Evolutionary conservation across 345 rosid species (phyloP).

Genomic region (Crucihimalaya himalaica): DNA sequence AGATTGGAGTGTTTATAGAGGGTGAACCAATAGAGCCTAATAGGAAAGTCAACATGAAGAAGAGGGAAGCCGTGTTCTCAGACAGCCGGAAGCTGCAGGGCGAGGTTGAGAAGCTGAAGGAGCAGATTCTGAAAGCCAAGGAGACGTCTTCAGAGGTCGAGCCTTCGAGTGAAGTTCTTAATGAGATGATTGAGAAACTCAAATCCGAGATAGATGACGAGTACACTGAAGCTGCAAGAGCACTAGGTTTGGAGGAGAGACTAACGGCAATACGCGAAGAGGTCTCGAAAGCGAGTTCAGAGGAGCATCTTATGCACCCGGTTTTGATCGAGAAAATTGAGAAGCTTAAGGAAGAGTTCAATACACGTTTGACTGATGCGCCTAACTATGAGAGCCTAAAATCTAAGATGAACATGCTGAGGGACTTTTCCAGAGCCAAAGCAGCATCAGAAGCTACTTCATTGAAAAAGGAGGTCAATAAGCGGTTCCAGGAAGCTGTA

Average conservation of each 20-base stretch:
- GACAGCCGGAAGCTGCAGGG: constrained; percentile 56
- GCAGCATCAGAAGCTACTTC: constrained; percentile 43
- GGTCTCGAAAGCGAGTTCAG: constrained; percentile 51
- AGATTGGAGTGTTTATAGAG: constrained; percentile 78
- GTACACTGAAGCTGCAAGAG: constrained; percentile 62
- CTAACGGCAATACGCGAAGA: constrained; percentile 50
- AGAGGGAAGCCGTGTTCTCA: constrained; percentile 53
- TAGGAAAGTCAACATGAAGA: constrained; percentile 72
- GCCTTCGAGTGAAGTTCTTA: constrained; percentile 53
- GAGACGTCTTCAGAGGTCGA: constrained; percentile 50
- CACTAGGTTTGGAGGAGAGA: constrained; percentile 63
- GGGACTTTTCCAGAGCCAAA: constrained; percentile 65
- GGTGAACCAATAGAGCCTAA: constrained; percentile 63
- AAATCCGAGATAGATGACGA: constrained; percentile 76
- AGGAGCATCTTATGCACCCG: constrained; percentile 63
- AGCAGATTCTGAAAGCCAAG: constrained; percentile 65
- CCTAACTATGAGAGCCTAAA: constrained; percentile 65
- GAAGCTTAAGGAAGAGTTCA: constrained; percentile 67
- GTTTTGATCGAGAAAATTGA: constrained; percentile 56
- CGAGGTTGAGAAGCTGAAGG: constrained; percentile 69
- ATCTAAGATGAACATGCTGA: constrained; percentile 71
- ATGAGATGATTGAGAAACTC: constrained; percentile 68
- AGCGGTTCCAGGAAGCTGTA: constrained; percentile 61
- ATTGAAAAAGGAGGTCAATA: constrained; percentile 52
- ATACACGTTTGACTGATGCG: constrained; percentile 50